Conservation (phyloP, 331 rosid genomes). For the Quercus tomentella region DNA sequence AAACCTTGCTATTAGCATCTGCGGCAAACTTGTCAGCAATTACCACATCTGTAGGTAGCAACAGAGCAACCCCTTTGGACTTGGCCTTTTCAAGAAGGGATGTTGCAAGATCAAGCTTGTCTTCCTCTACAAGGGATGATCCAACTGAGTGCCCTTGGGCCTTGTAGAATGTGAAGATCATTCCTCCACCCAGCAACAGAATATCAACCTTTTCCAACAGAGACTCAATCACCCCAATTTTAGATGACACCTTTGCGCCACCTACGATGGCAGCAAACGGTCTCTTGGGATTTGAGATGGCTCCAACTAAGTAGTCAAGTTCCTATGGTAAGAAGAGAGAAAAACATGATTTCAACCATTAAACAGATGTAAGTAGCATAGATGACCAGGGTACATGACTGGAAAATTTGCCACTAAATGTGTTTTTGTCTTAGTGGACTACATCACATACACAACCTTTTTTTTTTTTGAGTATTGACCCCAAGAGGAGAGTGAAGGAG, state of each 20-base stretch:
- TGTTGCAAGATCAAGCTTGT: constrained; percentile 82
- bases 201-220: constrained; percentile 81
- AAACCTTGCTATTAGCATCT: constrained; percentile 97
- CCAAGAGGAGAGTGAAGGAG: no score
- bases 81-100: constrained; percentile 82
- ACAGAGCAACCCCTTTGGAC: constrained; percentile 84
- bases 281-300: constrained; percentile 84
- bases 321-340: constrained; percentile 47
- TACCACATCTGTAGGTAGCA: constrained; percentile 93
- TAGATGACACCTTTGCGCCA: constrained; percentile 95
- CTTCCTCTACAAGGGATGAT: constrained; percentile 93
- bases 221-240: constrained; percentile 95
- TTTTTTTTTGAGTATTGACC: no score
- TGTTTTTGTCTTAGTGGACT: no score
- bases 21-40: constrained; percentile 96
- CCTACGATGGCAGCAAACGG: constrained; percentile 99
- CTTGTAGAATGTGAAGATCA: constrained; percentile 98
- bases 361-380: background rate
- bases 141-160: constrained; percentile 96
- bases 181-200: constrained; percentile 95
- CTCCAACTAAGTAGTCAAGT: constrained; percentile 98
- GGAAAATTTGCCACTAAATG: no score
- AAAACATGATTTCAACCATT: background rate
- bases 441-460: no score
- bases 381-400: background rate